Evolutionary conservation across 2,329 filamentous ascomycete genomes (phyloP), one percentile per base, ranked within the genome.

Genomic region (Ophidiomyces ophidiicola): DNA sequence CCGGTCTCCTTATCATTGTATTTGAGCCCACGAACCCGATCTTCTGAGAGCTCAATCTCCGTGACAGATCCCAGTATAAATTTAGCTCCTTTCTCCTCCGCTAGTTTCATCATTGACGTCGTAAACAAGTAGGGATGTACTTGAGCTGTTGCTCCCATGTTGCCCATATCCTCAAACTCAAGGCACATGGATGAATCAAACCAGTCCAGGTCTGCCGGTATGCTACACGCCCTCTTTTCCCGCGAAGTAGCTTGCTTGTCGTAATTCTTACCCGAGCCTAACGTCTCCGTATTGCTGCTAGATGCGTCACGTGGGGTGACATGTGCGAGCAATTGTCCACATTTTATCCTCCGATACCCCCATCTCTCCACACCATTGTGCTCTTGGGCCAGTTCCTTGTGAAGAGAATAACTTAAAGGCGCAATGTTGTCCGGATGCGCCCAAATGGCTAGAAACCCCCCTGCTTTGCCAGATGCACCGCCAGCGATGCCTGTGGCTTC

Each of bases 81-180:
- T 15, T 78, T 72, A 47, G 72, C 76, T 2, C 82, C 82, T 18
- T 70, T 71, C 36, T 82, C 74, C 41, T 72, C 64, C 0, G 88
- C 86, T 8, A 94, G 69, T 29, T 75, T 67, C 3, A 82, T 83
- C 60, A 96, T 92, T 11, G 78, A 70, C 0, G 76, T 88, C 0
- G 90, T 96, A 55, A 98, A 96, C 31, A 85, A 78, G 45, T 80
- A 82, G 0, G 90, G 90, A 53, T 98, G 88, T 2, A 96, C 88
- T 61, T 98, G 90, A 0, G 90, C 83, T 1, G 90, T 96, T 45
- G 85, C 82, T 1, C 71, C 72, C 0, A 77, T 74, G 2, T 76
- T 78, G 2, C 84, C 85, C 85, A 96, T 94, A 54, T 80, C 76
- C 23, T 83, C 76, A 61, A 93, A 96, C 14, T 69, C 68, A 38